Evolutionary conservation across 225 moss, liverwort and hornwort genomes (phyloP), one percentile per base, ranked within the genome.

Genomic region (Asterella californica): DNA sequence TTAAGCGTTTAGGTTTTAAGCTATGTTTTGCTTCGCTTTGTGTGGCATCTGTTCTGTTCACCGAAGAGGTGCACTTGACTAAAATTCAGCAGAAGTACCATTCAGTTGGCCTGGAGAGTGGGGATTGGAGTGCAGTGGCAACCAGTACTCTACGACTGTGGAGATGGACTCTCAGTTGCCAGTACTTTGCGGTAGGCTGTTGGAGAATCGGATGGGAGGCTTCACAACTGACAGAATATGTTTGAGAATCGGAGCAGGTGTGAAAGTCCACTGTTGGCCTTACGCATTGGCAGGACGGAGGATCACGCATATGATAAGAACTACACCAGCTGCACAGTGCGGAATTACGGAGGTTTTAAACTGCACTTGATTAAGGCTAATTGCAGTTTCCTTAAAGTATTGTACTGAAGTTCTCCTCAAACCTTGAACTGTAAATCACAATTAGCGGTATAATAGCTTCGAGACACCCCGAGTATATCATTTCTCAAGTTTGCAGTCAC

Each of bases 161-260:
- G 62, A 63, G 74, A 32, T 33, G 75, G 79, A 66, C 71, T 59
- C 54, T 50, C 54, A 15, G 50, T 69, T 76, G 24, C 15, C 80
- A 36, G 36, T 38, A 19, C 63, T 74, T 60, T 73, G 77, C 76
- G 47, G 33, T 77, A 66, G 82, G 73, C 82, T 82, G 68, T 79
- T 80, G 50, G 79, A 82, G 80, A 72, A 64, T 68, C 80, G 69
- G 74, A 78, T 74, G 76, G 81, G 77, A 45, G 77, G 68, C 32
- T 53, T 74, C 52, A 29, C 32, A 54, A 9, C 74, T 49, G 72
- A 49, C 50, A 74, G 25, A 62, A 12, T 30, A 34, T 53, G 18
- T 49, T 72, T 29, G 82, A 10, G 72, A 77, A 72, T 79, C 73
- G 85, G 85, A 85, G 85, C 82, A 82, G 85, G 82, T 85, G 32